These are phyloP conservation scores for Ceratobasidium sp. DNA, from an alignment of 1,284 basidiomycete genomes.

Conservation along the genomic window DNA sequence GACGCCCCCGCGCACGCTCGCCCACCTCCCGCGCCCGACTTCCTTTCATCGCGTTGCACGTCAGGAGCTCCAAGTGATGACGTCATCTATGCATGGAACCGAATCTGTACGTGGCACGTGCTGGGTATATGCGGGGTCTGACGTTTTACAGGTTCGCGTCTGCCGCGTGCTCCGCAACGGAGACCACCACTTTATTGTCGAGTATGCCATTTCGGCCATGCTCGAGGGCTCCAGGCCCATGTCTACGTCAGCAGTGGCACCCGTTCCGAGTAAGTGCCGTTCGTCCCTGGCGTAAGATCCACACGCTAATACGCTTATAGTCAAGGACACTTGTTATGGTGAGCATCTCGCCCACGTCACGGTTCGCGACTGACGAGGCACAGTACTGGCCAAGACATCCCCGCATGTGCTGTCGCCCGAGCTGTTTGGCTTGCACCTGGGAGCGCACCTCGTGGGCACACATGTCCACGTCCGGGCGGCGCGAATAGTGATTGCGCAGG, in stretches of 20 bases:
- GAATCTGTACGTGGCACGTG: conserved; percentile 25
- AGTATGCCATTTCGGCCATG: conserved; percentile 67
- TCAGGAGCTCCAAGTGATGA: conserved; percentile 19
- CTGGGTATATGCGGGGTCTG: not conserved
- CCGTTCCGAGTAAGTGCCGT: conserved; percentile 74
- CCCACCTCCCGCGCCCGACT: not conserved
- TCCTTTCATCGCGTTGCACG: conserved; percentile 1
- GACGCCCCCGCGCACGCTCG: not conserved
- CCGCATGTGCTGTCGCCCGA: conserved; percentile 84
- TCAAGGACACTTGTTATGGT: conserved; percentile 95
- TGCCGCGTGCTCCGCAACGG: conserved; percentile 76
- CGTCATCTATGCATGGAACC: conserved; percentile 38
- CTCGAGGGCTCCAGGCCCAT: conserved; percentile 79
- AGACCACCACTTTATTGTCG: conserved; percentile 50
- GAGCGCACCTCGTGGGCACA: conserved; percentile 80
- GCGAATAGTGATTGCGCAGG: conserved; percentile 77
- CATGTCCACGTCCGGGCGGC: conserved; percentile 82
- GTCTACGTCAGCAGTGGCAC: conserved; percentile 86
- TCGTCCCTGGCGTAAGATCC: not conserved
- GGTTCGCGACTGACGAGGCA: not conserved
- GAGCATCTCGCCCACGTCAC: conserved; percentile 47
- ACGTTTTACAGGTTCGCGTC: conserved; percentile 66
- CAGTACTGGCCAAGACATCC: conserved; percentile 86
- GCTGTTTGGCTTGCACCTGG: conserved; percentile 86
- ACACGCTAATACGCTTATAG: conserved; percentile 53